Percentiles rank a stretch among this genome's conserved stretches.
Evolutionary conservation across 2,329 filamentous ascomycete species (phyloP).

Genomic region (Colletotrichum shisoi): DNA sequence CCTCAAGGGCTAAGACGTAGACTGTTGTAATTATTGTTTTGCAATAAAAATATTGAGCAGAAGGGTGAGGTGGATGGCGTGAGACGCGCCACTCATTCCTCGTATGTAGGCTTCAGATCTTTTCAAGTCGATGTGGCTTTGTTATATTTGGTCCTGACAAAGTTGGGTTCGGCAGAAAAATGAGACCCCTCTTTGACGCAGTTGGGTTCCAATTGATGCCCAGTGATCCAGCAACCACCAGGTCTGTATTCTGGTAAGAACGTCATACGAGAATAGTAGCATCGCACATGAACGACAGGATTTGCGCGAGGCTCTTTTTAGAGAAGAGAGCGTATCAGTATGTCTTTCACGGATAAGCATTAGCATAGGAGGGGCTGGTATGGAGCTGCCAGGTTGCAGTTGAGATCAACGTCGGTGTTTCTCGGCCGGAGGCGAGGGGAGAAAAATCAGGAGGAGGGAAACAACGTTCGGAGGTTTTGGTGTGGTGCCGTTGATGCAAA

Average conservation of each 20-base stretch:
- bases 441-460: too few species aligned
- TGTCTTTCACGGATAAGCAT: conserved; percentile 5
- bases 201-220: not conserved
- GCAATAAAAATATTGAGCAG: not conserved
- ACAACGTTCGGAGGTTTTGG: not conserved
- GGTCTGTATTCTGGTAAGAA: not conserved
- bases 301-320: not conserved
- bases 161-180: not conserved
- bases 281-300: conserved; percentile 22
- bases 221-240: not conserved
- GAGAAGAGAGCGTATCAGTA: not conserved
- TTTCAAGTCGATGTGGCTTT: not conserved
- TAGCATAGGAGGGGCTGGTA: not conserved
- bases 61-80: not conserved
- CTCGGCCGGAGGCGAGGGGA: not conserved
- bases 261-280: conserved; percentile 4
- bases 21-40: not conserved
- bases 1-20: conserved; percentile 6
- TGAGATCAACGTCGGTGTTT: not conserved
- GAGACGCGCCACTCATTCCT: conserved; percentile 2
- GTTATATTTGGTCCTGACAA: too few species aligned
- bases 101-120: not conserved
- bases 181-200: not conserved
- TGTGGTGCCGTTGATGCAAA: not conserved
- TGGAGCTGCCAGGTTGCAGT: not conserved